phyloP scores from a whole-genome alignment of 352 stramenopile genomes.

The Phytopythium oedochilum region DNA sequence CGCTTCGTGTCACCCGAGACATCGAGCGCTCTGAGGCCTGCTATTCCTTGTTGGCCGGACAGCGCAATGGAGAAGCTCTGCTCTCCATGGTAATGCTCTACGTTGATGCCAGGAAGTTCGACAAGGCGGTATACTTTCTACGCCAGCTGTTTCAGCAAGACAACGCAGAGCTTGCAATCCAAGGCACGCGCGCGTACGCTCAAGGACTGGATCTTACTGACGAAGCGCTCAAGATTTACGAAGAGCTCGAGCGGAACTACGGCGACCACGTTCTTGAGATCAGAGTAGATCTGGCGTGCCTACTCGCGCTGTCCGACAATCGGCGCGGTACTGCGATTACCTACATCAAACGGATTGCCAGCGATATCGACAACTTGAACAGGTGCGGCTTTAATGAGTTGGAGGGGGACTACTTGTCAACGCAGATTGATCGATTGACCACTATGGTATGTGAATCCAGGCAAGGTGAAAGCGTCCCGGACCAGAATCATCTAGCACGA shows the following conservation, averaged over 20 bases:
- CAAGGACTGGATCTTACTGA: constrained; percentile 42
- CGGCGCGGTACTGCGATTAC: constrained; percentile 27
- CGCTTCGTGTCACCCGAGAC: constrained; percentile 41
- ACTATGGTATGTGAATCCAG: neutral
- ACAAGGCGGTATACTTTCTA: neutral
- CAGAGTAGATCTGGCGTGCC: constrained; percentile 60
- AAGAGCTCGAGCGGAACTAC: constrained; percentile 55
- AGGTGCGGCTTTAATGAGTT: neutral
- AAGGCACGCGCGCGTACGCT: constrained; percentile 23
- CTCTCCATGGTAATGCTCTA: neutral
- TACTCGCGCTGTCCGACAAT: constrained; percentile 30
- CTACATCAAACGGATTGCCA: constrained; percentile 21
- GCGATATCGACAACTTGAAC: neutral
- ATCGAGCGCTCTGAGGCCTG: constrained; percentile 58
- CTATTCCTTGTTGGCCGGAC: constrained; percentile 41
- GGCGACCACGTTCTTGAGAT: constrained; percentile 51
- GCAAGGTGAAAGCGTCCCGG: constrained; percentile 13
- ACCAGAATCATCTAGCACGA: constrained; percentile 10
- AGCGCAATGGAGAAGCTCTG: neutral
- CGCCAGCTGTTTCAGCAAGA: neutral
- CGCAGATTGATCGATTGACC: neutral
- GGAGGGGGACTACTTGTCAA: too few species aligned
- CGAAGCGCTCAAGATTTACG: constrained; percentile 53
- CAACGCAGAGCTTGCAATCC: neutral
- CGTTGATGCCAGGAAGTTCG: neutral